Conservation (phyloP, 139 green algal species). For the Closterium sp. region DNA sequence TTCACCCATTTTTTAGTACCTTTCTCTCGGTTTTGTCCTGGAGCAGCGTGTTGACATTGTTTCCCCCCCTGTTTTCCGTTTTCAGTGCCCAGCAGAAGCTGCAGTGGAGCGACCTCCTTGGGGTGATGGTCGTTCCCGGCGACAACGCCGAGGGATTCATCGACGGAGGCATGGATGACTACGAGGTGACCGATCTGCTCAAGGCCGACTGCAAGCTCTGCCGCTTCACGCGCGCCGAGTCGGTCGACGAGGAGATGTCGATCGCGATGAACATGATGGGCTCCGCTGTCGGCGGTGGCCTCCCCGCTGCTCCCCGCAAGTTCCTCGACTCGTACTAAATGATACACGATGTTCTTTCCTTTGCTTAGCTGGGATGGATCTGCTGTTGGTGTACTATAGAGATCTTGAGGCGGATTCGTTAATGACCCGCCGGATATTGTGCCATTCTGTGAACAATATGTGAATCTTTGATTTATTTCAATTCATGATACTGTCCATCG, state of each 20-base stretch:
- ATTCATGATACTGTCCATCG: too few species aligned
- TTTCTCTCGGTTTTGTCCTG: not conserved
- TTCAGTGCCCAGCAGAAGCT: conserved; percentile 3
- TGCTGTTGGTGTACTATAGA: not conserved
- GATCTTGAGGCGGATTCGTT: not conserved
- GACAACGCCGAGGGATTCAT: conserved; percentile 16
- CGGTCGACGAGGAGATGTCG: not conserved
- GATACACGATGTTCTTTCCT: not conserved
- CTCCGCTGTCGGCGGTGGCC: not conserved
- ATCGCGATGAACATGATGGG: not conserved
- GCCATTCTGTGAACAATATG: too few species aligned
- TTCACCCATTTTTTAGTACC: not conserved
- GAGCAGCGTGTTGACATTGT: not conserved
- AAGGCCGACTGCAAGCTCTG: conserved; percentile 5
- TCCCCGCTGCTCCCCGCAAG: not conserved
- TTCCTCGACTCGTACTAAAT: not conserved
- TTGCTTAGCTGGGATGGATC: not conserved
- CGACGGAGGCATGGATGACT: not conserved
- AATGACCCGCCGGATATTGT: not conserved
- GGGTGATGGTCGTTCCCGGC: not conserved
- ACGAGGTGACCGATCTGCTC: not conserved
- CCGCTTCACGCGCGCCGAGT: not conserved
- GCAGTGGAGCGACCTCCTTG: not conserved
- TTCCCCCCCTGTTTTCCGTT: not conserved
- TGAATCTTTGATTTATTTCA: not conserved